Conservation (phyloP, 2,329 filamentous ascomycete genomes). For the Saccharata proteae region DNA sequence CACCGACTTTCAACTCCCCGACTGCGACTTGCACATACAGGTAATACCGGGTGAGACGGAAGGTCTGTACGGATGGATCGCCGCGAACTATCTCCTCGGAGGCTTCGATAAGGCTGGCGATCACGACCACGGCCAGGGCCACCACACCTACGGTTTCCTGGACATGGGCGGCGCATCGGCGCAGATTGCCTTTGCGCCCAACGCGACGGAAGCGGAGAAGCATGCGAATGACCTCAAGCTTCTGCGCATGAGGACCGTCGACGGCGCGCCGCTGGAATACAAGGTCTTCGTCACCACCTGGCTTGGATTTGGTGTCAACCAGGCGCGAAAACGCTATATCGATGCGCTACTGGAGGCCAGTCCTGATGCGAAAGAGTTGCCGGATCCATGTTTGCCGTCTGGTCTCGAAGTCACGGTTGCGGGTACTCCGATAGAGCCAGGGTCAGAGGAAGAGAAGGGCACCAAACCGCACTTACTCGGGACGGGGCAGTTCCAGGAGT, state of each 20-base stretch:
- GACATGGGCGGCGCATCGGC: conserved; percentile 98
- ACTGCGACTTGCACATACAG: conserved; percentile 80
- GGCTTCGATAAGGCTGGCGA: conserved; percentile 69
- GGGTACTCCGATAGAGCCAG: conserved; percentile 47
- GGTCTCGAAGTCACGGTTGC: conserved; percentile 62
- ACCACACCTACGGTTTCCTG: conserved; percentile 92
- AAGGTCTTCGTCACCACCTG: conserved; percentile 91
- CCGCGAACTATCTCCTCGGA: conserved; percentile 86
- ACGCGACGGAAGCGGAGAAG: conserved; percentile 76
- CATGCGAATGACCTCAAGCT: conserved; percentile 84
- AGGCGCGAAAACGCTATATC: conserved; percentile 79
- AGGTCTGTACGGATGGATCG: conserved; percentile 93
- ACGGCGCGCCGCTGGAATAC: conserved; percentile 68
- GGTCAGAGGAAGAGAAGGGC: conserved; percentile 27
- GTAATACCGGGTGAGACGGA: conserved; percentile 94
- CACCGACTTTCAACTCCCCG: conserved; percentile 74
- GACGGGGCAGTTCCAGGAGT: conserved; percentile 79
- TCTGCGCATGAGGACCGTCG: conserved; percentile 69
- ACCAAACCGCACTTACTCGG: conserved; percentile 54
- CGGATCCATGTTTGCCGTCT: conserved; percentile 80
- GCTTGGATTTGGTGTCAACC: conserved; percentile 94
- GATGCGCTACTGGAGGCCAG: conserved; percentile 59
- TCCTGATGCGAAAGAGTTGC: conserved; percentile 52
- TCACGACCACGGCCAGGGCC: conserved; percentile 72
- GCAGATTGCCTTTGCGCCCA: conserved; percentile 95